A percentile compares a stretch with the other conserved stretches of the same genome.
These are phyloP conservation scores for Ogataea saltuana DNA, from an alignment of 805 yeast species.

Conservation along the genomic window DNA sequence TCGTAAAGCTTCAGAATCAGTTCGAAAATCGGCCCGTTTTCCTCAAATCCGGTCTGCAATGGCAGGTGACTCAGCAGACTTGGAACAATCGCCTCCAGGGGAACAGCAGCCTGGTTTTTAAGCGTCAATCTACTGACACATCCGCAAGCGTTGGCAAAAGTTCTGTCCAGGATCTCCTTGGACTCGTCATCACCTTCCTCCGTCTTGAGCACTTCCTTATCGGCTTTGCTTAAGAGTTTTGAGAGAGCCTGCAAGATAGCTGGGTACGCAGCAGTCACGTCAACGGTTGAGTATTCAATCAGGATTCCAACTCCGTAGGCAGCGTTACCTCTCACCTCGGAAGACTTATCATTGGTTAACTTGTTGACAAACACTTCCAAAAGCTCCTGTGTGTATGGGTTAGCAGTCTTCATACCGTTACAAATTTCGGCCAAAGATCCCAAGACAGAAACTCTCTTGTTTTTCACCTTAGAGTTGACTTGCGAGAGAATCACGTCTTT, in stretches of 20 bases:
- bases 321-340: slow-evolving; percentile 91
- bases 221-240: slow-evolving; percentile 75
- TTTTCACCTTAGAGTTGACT: slow-evolving; percentile 60
- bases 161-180: slow-evolving; percentile 75
- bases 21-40: slow-evolving; percentile 86
- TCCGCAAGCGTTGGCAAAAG: slow-evolving; percentile 93
- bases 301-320: slow-evolving; percentile 94
- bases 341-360: slow-evolving; percentile 70
- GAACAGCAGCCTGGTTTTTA: slow-evolving; percentile 70
- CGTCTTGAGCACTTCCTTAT: slow-evolving; percentile 60
- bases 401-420: slow-evolving; percentile 63
- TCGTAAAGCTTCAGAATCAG: slow-evolving; percentile 73
- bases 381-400: slow-evolving; percentile 70
- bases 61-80: slow-evolving; percentile 78
- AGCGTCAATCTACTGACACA: slow-evolving; percentile 92
- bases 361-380: slow-evolving; percentile 68
- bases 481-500: slow-evolving; percentile 60
- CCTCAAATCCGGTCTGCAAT: slow-evolving; percentile 84
- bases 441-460: slow-evolving; percentile 78
- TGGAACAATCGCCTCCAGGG: slow-evolving; percentile 75
- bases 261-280: slow-evolving; percentile 64
- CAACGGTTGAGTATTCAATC: slow-evolving; percentile 51
- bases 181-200: slow-evolving; percentile 75
- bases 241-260: slow-evolving; percentile 66
- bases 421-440: slow-evolving; percentile 92